phyloP scores from a whole-genome alignment of 768 basidiomycete genomes.

The Pholiota molesta region DNA sequence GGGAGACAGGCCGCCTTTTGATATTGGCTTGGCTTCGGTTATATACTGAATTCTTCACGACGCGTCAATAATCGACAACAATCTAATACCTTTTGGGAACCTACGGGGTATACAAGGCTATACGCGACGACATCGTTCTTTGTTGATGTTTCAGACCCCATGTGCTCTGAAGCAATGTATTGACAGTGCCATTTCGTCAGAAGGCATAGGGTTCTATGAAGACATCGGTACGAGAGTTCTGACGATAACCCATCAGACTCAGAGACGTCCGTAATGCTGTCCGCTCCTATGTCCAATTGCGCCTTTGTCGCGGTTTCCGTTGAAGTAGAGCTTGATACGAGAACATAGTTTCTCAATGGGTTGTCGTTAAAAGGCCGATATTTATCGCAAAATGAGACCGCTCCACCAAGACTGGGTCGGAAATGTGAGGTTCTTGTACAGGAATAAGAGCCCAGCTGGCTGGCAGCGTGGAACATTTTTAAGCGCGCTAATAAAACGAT shows the following conservation, averaged over 20 bases:
- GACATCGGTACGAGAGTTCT: neutral
- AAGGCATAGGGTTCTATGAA: neutral
- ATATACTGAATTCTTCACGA: neutral
- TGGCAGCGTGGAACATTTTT: neutral
- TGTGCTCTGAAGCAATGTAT: neutral
- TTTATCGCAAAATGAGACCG: no score
- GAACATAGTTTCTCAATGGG: neutral
- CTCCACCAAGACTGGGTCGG: no score
- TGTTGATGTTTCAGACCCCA: neutral
- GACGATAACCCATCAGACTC: neutral
- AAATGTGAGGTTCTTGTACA: no score
- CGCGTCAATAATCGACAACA: neutral
- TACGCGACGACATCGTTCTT: neutral
- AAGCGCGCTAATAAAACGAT: neutral
- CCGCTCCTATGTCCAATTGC: neutral
- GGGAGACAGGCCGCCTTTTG: neutral
- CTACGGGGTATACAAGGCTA: neutral
- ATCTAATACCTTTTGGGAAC: neutral
- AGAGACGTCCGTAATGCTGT: neutral
- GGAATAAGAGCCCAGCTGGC: neutral
- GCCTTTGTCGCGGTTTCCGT: neutral
- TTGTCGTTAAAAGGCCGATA: no score
- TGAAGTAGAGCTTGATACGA: neutral
- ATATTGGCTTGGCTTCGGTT: neutral
- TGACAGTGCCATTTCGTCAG: neutral